phyloP scores from a whole-genome alignment of 148 eudicot genomes.

The Silene latifolia region DNA sequence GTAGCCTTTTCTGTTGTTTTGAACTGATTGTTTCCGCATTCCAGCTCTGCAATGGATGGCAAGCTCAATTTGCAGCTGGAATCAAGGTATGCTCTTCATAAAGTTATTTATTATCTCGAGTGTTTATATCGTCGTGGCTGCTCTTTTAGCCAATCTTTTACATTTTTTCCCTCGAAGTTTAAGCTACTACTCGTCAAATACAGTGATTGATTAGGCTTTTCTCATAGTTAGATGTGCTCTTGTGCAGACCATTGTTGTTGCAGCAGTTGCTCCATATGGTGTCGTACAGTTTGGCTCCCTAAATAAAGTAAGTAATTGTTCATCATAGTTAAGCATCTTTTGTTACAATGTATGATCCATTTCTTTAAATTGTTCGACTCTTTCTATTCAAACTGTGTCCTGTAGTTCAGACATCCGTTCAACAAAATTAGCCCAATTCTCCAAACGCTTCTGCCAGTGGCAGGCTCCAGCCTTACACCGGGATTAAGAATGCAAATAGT shows the following conservation, averaged over 20 bases:
- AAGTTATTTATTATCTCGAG: neutral
- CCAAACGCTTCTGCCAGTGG: neutral
- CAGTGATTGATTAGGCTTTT: neutral
- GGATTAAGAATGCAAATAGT: neutral
- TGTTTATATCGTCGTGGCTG: neutral
- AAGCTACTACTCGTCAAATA: too few relatives aligned
- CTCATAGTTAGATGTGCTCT: neutral
- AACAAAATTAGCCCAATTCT: neutral
- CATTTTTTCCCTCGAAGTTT: neutral
- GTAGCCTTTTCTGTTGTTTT: constrained; percentile 1
- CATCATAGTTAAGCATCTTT: neutral
- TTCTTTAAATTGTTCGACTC: neutral
- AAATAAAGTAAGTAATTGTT: constrained; percentile 46
- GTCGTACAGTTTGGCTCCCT: constrained; percentile 37
- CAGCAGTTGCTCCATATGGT: constrained; percentile 17
- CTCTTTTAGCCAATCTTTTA: neutral
- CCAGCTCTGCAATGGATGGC: constrained; percentile 71
- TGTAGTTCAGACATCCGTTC: neutral
- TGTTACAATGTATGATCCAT: neutral
- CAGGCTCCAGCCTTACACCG: too few relatives aligned
- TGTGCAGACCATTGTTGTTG: constrained; percentile 22
- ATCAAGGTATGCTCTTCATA: constrained; percentile 48
- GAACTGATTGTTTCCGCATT: constrained; percentile 22
- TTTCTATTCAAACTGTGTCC: neutral
- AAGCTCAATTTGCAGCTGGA: constrained; percentile 79